Percentiles rank a stretch among this genome's conserved stretches.
These are phyloP conservation scores for Glutinoglossum americanum DNA, from an alignment of 495 filamentous ascomycete species.

Conservation along the genomic window DNA sequence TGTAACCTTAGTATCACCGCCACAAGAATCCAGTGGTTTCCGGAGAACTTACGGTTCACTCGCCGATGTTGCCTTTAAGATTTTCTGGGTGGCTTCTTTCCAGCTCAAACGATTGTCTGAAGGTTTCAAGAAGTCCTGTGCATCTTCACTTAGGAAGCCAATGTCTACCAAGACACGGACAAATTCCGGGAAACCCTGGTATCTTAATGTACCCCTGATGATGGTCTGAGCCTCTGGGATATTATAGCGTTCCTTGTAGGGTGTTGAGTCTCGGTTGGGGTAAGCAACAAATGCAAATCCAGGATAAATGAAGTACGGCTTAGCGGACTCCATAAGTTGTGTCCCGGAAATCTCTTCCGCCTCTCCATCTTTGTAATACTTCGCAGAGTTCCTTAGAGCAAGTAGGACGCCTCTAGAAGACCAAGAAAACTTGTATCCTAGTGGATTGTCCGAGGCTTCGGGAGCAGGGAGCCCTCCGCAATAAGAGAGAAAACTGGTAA, in stretches of 20 bases:
- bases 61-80: conserved; percentile 25
- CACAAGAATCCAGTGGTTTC: neutral
- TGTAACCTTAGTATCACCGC: too few species aligned
- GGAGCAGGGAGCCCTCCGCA: conserved; percentile 76
- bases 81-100: conserved; percentile 48
- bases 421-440: conserved; percentile 94
- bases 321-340: conserved; percentile 68
- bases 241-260: conserved; percentile 69
- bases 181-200: conserved; percentile 11
- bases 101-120: too few species aligned
- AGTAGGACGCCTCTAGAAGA: conserved; percentile 66
- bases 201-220: conserved; percentile 19
- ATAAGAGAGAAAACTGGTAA: conserved; percentile 63
- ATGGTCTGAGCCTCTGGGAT: conserved; percentile 71
- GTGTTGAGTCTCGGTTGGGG: conserved; percentile 75
- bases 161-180: conserved; percentile 9
- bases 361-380: conserved; percentile 61
- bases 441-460: conserved; percentile 70
- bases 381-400: conserved; percentile 67
- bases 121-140: conserved; percentile 32
- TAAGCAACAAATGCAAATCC: conserved; percentile 81
- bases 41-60: conserved; percentile 17
- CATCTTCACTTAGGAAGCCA: conserved; percentile 7
- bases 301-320: conserved; percentile 82
- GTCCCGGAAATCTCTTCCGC: conserved; percentile 33